Evolutionary conservation across 192 early-diverging fungal species (phyloP).

Genomic region (Thamnidium elegans): DNA sequence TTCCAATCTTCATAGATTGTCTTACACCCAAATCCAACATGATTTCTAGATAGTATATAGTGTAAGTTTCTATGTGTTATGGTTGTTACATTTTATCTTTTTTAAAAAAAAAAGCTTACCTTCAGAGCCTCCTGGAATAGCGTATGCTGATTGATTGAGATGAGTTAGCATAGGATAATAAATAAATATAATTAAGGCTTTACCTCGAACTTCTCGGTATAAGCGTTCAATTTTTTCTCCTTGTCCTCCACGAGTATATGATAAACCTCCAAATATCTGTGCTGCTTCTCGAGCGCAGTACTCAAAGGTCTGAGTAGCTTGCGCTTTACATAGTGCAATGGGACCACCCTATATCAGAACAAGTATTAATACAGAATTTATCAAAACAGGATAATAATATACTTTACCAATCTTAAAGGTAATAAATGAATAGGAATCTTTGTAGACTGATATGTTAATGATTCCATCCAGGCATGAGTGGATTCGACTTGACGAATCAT

Average conservation of each 20-base stretch:
- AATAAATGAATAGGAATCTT: constrained; percentile 63
- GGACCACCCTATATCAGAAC: constrained; percentile 57
- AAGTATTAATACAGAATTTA: too few relatives aligned
- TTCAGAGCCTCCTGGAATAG: constrained; percentile 84
- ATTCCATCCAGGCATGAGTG: constrained; percentile 81
- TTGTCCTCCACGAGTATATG: constrained; percentile 72
- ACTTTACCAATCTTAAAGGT: constrained; percentile 54
- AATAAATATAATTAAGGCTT: too few relatives aligned
- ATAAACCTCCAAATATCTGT: constrained; percentile 85
- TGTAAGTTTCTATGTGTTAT: too few relatives aligned
- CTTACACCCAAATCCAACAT: constrained; percentile 84
- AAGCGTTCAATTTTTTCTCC: constrained; percentile 75
- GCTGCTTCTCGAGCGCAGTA: constrained; percentile 84
- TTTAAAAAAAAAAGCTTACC: constrained; percentile 57
- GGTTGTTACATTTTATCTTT: too few relatives aligned
- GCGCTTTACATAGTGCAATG: constrained; percentile 82
- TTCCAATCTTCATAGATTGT: constrained; percentile 72
- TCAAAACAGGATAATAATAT: too few relatives aligned
- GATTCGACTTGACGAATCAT: constrained; percentile 84
- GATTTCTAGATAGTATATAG: too few relatives aligned
- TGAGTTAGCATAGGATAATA: too few relatives aligned
- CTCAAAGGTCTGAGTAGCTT: constrained; percentile 82
- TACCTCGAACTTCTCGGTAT: constrained; percentile 73
- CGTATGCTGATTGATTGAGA: too few relatives aligned
- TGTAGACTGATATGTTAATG: constrained; percentile 67